phyloP scores from a whole-genome alignment of 352 stramenopile genomes.

The Phytophthora pisi region DNA sequence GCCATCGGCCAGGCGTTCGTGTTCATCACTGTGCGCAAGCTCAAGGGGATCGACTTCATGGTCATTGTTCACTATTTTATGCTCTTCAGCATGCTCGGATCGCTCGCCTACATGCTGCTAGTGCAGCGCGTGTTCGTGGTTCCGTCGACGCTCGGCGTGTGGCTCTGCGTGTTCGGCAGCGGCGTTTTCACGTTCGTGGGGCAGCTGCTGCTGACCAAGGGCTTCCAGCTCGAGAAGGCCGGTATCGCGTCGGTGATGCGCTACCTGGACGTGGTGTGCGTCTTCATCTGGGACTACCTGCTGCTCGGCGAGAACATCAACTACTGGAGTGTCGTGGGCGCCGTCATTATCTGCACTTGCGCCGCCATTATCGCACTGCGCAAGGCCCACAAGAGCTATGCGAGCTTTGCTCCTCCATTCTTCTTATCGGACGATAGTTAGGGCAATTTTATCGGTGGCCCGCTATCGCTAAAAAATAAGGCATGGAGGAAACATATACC shows the following conservation, averaged over 20 bases:
- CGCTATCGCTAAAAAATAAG: no score
- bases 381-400: constrained; percentile 44
- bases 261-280: constrained; percentile 84
- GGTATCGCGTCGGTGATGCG: constrained; percentile 86
- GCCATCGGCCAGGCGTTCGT: constrained; percentile 72
- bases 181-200: constrained; percentile 75
- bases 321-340: constrained; percentile 74
- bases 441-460: no score
- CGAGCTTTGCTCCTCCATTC: not conserved
- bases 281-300: constrained; percentile 81
- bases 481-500: no score
- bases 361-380: constrained; percentile 70
- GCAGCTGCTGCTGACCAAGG: constrained; percentile 76
- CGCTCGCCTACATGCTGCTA: constrained; percentile 57
- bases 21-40: constrained; percentile 70
- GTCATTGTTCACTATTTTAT: constrained; percentile 87
- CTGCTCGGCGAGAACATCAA: constrained; percentile 71
- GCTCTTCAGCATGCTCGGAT: constrained; percentile 56
- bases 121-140: constrained; percentile 62
- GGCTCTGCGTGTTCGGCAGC: constrained; percentile 54
- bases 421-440: constrained; percentile 14
- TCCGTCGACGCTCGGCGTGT: constrained; percentile 44
- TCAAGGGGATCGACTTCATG: constrained; percentile 58
- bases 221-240: constrained; percentile 86
- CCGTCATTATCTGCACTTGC: constrained; percentile 68